Evolutionary conservation across 2,329 filamentous ascomycete genomes (phyloP).

Genomic region (Xylariaceae sp.): DNA sequence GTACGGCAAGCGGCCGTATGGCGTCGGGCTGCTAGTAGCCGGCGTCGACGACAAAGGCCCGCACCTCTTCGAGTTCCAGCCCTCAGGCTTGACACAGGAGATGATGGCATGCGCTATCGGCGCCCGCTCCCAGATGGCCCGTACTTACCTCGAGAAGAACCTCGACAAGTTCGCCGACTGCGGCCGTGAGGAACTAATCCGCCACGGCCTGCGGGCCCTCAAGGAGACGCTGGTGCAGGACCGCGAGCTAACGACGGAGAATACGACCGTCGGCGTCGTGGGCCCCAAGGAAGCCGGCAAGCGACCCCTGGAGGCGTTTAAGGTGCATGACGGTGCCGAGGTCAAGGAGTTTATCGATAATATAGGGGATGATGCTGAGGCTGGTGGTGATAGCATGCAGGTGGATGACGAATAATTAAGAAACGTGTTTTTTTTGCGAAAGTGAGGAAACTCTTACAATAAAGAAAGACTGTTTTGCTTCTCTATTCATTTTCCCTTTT

Average conservation of each 20-base stretch:
- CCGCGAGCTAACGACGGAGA: constrained; percentile 94
- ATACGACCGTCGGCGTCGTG: constrained; percentile 85
- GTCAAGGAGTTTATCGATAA: constrained; percentile 81
- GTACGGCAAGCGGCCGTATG: constrained; percentile 94
- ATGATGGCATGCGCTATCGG: constrained; percentile 96
- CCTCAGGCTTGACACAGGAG: constrained; percentile 91
- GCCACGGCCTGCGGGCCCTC: constrained; percentile 82
- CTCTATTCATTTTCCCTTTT: neutral
- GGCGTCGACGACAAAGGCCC: constrained; percentile 91
- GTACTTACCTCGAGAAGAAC: constrained; percentile 93
- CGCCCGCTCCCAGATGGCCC: constrained; percentile 91
- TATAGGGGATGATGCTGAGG: constrained; percentile 52
- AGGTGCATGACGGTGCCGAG: constrained; percentile 83
- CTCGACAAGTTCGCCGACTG: constrained; percentile 74
- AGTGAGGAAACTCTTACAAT: constrained; percentile 5
- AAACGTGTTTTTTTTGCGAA: neutral
- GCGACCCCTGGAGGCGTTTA: constrained; percentile 70
- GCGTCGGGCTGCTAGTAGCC: constrained; percentile 85
- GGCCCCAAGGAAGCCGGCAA: constrained; percentile 52
- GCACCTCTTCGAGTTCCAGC: constrained; percentile 98
- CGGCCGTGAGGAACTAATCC: constrained; percentile 77
- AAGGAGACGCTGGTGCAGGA: constrained; percentile 97
- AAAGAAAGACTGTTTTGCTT: no score
- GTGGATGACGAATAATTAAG: constrained; percentile 34
- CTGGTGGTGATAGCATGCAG: constrained; percentile 39